phyloP scores from a whole-genome alignment of 345 rosid species.

The Euphorbia tirucalli region DNA sequence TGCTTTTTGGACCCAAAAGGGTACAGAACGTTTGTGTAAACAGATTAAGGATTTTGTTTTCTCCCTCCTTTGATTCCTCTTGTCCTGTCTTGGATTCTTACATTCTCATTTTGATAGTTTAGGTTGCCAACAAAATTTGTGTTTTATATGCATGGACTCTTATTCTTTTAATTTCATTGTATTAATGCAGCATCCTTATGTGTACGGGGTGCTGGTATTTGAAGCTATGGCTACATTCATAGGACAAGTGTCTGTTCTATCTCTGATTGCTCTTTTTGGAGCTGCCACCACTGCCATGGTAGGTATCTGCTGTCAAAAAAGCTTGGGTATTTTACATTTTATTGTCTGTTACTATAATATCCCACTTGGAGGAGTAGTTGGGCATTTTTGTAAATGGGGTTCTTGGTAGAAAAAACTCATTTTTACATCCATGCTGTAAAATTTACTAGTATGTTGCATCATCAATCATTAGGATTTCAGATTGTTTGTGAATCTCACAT shows the following conservation, averaged over 20 bases:
- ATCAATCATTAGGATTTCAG: neutral
- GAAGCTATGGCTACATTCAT: conserved; percentile 97
- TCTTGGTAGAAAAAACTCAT: neutral
- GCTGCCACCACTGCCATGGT: conserved; percentile 99
- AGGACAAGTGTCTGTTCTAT: conserved; percentile 90
- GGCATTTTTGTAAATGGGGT: neutral
- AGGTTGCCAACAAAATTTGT: neutral
- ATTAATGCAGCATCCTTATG: conserved; percentile 66
- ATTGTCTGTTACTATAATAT: neutral
- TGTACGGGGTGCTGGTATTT: conserved; percentile 80
- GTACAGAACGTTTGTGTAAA: neutral
- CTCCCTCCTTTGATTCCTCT: neutral
- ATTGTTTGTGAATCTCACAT: neutral
- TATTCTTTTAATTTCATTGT: neutral
- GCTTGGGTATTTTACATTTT: too few species aligned
- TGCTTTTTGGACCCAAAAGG: neutral
- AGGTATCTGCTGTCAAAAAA: conserved; percentile 9
- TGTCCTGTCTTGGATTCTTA: neutral
- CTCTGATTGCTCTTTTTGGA: conserved; percentile 90
- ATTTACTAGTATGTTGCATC: neutral
- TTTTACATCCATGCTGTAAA: neutral
- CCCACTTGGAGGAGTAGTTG: neutral
- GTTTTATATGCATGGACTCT: neutral
- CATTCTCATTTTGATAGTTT: neutral
- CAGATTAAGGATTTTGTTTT: conserved; percentile 1